Conservation (phyloP, 225 moss, liverwort and hornwort genomes). For the Polytrichum commune region DNA sequence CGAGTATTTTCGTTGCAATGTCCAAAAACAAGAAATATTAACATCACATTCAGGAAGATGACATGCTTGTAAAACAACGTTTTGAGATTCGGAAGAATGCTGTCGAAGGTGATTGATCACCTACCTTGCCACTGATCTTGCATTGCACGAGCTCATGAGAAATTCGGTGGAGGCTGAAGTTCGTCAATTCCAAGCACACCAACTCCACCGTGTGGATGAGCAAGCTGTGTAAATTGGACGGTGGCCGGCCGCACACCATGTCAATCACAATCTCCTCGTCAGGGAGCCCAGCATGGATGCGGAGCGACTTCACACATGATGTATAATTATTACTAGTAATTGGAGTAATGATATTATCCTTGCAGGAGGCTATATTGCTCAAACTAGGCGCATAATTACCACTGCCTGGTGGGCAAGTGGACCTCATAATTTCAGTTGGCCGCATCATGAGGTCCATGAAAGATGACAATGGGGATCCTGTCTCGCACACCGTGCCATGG, state of each 20-base stretch:
- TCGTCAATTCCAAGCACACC: conserved; percentile 16
- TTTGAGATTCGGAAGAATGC: too few relatives aligned
- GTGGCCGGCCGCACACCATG: conserved; percentile 17
- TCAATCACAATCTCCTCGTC: conserved; percentile 15
- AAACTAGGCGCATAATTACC: too few relatives aligned
- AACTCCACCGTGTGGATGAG: conserved; percentile 20
- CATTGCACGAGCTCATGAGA: conserved; percentile 10
- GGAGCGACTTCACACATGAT: too few relatives aligned
- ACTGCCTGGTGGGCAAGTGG: too few relatives aligned
- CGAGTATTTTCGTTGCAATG: too few relatives aligned
- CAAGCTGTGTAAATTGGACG: conserved; percentile 19
- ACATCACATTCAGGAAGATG: too few relatives aligned
- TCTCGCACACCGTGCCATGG: conserved; percentile 8
- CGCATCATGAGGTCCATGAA: not conserved
- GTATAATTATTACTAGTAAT: too few relatives aligned
- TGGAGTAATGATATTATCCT: too few relatives aligned
- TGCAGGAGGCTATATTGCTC: too few relatives aligned
- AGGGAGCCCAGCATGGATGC: not conserved
- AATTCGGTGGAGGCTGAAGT: conserved; percentile 7
- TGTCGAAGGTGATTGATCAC: not conserved
- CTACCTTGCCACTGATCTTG: conserved; percentile 25
- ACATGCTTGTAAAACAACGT: too few relatives aligned
- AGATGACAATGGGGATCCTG: not conserved
- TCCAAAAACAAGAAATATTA: too few relatives aligned
- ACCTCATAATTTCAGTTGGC: too few relatives aligned